A percentile compares a stretch with the other conserved stretches of the same genome.
These are phyloP conservation scores for Colletotrichum sp. DNA, from an alignment of 2,329 filamentous ascomycete species.

Conservation along the genomic window DNA sequence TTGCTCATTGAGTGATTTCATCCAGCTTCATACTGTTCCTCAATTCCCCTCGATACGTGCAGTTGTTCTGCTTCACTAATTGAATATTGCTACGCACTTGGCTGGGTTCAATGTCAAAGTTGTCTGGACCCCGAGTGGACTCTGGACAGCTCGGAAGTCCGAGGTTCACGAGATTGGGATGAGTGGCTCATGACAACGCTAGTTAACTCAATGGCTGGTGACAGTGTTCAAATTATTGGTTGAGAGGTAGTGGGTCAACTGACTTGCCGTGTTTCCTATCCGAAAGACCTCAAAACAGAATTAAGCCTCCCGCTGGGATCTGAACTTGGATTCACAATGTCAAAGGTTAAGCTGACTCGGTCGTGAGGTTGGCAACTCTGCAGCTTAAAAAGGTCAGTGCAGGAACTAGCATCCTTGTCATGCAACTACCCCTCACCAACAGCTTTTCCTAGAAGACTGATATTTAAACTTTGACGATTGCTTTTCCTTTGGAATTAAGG, in stretches of 20 bases:
- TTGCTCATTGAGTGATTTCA: not conserved
- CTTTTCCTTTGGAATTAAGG: not conserved
- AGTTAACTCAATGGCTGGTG: not conserved
- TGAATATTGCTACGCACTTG: not conserved
- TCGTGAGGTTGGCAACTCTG: not conserved
- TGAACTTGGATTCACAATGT: not conserved
- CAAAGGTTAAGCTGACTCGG: not conserved
- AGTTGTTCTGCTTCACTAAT: not conserved
- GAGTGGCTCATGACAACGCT: not conserved
- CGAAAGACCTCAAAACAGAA: not conserved
- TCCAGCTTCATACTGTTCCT: not conserved
- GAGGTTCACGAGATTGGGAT: not conserved
- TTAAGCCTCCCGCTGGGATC: not conserved
- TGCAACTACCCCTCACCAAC: not conserved
- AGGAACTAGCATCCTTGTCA: not conserved
- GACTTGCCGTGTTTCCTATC: not conserved
- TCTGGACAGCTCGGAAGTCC: not conserved
- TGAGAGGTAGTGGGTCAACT: not conserved
- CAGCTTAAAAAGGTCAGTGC: not conserved
- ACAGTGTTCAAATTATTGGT: not conserved
- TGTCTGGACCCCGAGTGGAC: not conserved
- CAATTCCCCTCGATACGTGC: not conserved
- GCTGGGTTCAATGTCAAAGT: not conserved
- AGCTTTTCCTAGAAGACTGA: not conserved
- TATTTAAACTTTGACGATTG: not conserved